Conservation (phyloP, 345 rosid species). For the Hevea brasiliensis region DNA sequence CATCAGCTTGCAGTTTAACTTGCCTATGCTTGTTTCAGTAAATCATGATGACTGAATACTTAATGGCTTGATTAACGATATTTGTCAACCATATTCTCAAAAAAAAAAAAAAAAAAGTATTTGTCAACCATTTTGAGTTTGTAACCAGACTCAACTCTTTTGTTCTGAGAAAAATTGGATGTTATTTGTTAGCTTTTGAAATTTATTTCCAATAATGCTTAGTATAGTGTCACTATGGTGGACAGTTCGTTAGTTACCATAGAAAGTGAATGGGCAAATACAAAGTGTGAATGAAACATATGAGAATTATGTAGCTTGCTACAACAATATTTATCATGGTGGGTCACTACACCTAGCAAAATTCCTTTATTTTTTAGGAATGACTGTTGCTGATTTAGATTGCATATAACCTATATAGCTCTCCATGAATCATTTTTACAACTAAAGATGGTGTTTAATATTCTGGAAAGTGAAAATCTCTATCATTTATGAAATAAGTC, state of each 20-base stretch:
- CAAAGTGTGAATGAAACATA: too few species aligned
- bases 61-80: background rate
- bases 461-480: background rate
- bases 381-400: background rate
- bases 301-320: too few species aligned
- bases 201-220: background rate
- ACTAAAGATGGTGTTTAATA: background rate
- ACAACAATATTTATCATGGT: too few species aligned
- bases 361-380: background rate
- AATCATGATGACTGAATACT: background rate
- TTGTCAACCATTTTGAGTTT: background rate
- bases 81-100: too few species aligned
- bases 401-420: background rate
- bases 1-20: background rate
- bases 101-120: too few species aligned
- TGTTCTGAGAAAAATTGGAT: background rate
- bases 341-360: too few species aligned
- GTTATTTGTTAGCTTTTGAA: background rate
- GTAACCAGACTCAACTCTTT: background rate
- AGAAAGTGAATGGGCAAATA: too few species aligned
- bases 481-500: background rate
- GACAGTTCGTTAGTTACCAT: too few species aligned
- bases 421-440: too few species aligned
- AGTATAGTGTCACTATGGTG: too few species aligned
- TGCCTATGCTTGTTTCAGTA: background rate